Base-by-base conservation (phyloP, 73 alveolate species). In the Tetrahymena borealis region DNA sequence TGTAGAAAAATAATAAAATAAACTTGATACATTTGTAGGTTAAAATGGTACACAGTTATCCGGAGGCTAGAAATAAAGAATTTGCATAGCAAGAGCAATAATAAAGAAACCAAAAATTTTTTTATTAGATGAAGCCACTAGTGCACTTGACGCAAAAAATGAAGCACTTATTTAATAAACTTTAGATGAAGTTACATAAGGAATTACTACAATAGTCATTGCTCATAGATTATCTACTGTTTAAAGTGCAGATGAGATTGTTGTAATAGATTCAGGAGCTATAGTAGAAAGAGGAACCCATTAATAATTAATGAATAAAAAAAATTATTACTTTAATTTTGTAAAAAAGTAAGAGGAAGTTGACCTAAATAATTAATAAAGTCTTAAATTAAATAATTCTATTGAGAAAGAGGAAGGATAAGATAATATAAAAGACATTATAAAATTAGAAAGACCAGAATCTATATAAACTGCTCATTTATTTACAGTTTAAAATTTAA, bases 201-300 rank as follows among this genome's bases (percentile, higher is more conserved):
- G 97, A 0, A 94, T 94, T n/a, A 96, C 98, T 18, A 95, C 97
- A 1, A 93, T 96, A 78, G 96, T 97, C 31, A 96, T 97, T 39
- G 99, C 99, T 6, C 99, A 97, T 39, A 96, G 99, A 91, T 95
- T 97, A 18, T 85, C 96, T 18, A 97, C 99, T 13, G 93, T 97
- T 16, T 91, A 91, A 90, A 95, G 94, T 91, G 98, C 98, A 36
- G 98, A 97, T 42, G 90, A 91, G 33, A 97, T 97, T 40, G 40
- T 94, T 79, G 98, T 97, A 12, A 78, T 97, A 94, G 95, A 96
- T 28, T 41, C 94, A 40, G 99, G 99, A 15, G 78, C 79, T 90
- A 93, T 96, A 2, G 94, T 91, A 33, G 97, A 97, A 39, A 78
- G 90, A 36, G 99, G 99, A 12, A 91, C 94, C 41, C 99, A 97